Evolutionary conservation across 2,329 filamentous ascomycete genomes (phyloP), one percentile per base, ranked within the genome.

Genomic region (Hortaea sp.): DNA sequence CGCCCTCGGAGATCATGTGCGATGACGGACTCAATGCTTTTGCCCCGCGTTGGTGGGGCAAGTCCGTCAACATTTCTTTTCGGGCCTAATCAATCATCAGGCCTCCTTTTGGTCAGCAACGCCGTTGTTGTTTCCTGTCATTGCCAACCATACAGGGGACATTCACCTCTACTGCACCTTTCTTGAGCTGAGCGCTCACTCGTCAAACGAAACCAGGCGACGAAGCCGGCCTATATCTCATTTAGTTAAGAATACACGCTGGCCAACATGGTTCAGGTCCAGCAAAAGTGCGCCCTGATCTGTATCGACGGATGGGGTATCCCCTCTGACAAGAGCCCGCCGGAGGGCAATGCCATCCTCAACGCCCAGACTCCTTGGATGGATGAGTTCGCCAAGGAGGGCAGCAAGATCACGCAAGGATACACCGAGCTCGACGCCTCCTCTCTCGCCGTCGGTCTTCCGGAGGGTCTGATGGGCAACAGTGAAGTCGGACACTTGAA

Each of bases 261-360:
- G 12, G 20, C 52, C 55, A 58, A 48, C 47, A 84, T 85, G 81
- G 74, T 73, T 53, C 71, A 79, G 62, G 78, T 82, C 63, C 76
- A 84, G 63, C 79, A 85, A 52, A 85, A 84, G 68, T 75, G 77
- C 53, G 81, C 80, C 53, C 73, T 86, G 60, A 84, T 98, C 78
- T 92, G 97, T 71, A 98, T 98, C 76, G 92, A 98, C 73, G 92
- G 92, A 64, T 98, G 92, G 92, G 92, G 92, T 64, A 80, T 97
- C 61, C 79, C 89, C 60, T 81, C 81, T 53, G 82, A 84, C 56
- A 72, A 82, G 49, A 94, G 88, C 47, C 85, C 85, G 61, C 85
- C 86, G 62, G 69, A 94, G 69, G 90, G 92, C 69, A 90, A 98
- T 74, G 92, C 92, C 64, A 97, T 98, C 67, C 82, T 89, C 59